phyloP scores from a whole-genome alignment of 2,329 filamentous ascomycete species.

The Rhinocladiella similis region DNA sequence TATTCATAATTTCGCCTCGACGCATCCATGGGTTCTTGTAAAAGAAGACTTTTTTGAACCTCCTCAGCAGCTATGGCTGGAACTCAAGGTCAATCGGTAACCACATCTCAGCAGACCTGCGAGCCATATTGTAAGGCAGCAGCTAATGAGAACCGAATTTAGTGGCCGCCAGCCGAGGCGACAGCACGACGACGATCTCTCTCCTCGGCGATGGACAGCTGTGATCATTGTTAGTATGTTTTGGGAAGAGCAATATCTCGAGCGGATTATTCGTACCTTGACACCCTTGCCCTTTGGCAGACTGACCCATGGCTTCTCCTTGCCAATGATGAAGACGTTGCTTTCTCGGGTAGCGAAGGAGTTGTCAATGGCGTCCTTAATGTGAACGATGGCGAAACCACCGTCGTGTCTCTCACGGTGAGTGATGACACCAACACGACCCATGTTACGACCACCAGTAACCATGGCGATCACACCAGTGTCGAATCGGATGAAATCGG shows the following conservation, averaged over 20 bases:
- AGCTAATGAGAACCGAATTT: background rate
- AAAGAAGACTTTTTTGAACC: background rate
- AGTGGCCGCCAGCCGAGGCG: slow-evolving; percentile 12
- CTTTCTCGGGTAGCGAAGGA: slow-evolving; percentile 97
- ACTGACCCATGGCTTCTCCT: slow-evolving; percentile 98
- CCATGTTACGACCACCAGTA: slow-evolving; percentile 99
- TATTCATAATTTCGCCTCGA: too few relatives aligned
- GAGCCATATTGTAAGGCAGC: background rate
- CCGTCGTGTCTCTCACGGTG: slow-evolving; percentile 99
- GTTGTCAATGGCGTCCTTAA: slow-evolving; percentile 99
- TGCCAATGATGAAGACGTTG: slow-evolving; percentile 99
- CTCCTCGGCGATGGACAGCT: slow-evolving; percentile 98
- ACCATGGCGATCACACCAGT: slow-evolving; percentile 97
- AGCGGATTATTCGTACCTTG: slow-evolving; percentile 57
- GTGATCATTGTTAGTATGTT: slow-evolving; percentile 23
- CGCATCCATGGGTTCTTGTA: slow-evolving; percentile 1
- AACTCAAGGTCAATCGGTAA: too few relatives aligned
- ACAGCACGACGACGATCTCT: slow-evolving; percentile 90
- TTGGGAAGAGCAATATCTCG: background rate
- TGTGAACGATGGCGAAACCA: slow-evolving; percentile 99
- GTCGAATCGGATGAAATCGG: slow-evolving; percentile 98
- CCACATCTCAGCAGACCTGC: too few relatives aligned
- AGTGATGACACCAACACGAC: slow-evolving; percentile 99
- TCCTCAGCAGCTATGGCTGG: slow-evolving; percentile 5
- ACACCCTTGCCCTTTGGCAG: slow-evolving; percentile 99